phyloP scores from a whole-genome alignment of 331 rosid species.

The Malus hybrid region DNA sequence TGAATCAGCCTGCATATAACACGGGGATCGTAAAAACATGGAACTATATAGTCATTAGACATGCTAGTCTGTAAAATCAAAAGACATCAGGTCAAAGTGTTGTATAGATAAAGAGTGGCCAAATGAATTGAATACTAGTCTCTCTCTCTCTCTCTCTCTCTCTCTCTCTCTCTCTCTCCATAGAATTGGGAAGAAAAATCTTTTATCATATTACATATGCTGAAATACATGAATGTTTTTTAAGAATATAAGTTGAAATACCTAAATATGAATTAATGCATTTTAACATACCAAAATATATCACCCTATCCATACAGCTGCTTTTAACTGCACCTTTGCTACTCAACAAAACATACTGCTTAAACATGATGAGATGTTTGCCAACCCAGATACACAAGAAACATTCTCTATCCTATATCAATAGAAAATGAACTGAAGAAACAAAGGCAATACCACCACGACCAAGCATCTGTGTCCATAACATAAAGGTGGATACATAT shows the following conservation, averaged over 20 bases:
- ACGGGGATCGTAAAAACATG: conserved; percentile 10
- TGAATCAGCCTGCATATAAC: conserved; percentile 55
- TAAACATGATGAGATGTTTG: background rate
- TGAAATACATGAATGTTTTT: too few species aligned
- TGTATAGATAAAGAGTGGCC: background rate
- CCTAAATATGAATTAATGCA: too few species aligned
- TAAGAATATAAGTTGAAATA: too few species aligned
- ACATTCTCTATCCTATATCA: background rate
- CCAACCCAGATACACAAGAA: background rate
- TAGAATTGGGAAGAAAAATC: too few species aligned
- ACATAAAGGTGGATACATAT: background rate
- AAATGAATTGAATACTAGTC: background rate
- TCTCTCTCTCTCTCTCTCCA: too few species aligned
- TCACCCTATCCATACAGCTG: background rate
- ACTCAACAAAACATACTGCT: background rate
- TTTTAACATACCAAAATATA: too few species aligned
- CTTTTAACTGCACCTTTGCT: background rate
- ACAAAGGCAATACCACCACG: background rate
- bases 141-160: too few species aligned
- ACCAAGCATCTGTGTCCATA: background rate
- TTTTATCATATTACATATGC: too few species aligned
- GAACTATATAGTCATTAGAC: background rate
- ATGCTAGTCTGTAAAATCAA: background rate
- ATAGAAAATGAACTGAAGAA: background rate
- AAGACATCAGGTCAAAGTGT: background rate